Evolutionary conservation across 1,139 yeast species (phyloP).

Genomic region (Diutina siamensis): DNA sequence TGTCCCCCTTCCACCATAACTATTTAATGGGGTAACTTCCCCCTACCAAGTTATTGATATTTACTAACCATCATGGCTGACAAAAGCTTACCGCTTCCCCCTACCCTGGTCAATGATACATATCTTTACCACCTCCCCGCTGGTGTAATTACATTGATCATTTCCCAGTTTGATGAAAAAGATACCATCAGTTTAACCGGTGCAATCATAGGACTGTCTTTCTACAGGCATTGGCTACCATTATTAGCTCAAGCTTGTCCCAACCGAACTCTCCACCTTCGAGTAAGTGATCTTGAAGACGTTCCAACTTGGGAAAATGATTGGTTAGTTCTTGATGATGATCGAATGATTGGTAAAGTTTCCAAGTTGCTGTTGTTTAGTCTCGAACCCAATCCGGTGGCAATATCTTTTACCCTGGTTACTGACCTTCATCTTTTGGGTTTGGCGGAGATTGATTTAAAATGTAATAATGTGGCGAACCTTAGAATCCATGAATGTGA

Average conservation of each 20-base stretch:
- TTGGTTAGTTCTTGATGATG: not conserved
- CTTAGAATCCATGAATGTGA: not conserved
- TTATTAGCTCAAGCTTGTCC: not conserved
- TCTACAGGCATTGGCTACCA: not conserved
- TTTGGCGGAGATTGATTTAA: not conserved
- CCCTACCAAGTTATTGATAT: no score
- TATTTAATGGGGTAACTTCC: no score
- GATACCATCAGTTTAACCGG: not conserved
- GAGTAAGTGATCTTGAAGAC: not conserved
- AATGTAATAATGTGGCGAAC: not conserved
- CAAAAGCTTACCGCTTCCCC: no score
- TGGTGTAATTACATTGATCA: not conserved
- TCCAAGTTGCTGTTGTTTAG: not conserved
- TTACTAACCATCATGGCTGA: no score
- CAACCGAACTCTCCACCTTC: not conserved
- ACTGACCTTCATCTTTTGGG: not conserved
- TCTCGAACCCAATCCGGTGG: not conserved
- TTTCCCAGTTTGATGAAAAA: not conserved
- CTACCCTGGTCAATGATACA: no score
- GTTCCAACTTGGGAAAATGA: not conserved
- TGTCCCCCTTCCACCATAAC: no score
- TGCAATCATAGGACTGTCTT: not conserved
- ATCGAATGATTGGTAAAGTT: not conserved
- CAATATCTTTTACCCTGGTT: not conserved
- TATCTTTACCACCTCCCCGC: not conserved